Base-by-base conservation (phyloP, 106 monocot species). In the Platanthera zijinensis region DNA sequence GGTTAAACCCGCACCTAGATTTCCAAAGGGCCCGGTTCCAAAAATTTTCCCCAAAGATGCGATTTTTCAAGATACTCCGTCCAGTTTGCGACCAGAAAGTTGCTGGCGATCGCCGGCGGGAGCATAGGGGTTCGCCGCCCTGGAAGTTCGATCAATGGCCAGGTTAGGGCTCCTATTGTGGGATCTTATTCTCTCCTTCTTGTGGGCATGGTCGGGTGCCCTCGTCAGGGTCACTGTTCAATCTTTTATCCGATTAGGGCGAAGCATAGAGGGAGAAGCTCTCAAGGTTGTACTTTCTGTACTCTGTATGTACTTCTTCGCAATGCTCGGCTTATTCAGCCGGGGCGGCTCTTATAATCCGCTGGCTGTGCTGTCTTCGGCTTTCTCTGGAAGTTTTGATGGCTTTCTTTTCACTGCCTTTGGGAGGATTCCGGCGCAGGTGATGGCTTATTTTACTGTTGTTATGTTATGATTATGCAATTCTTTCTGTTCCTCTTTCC, bases 401-500 rank as follows among this genome's bases (percentile, higher is more conserved):
- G 78, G 67, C 7, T 90, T 94, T 74, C 72, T 94, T 15, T 84
- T 94, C 83, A 79, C 84, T 6, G 77, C 86, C 11, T 80, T 99
- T 14, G 89, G 72, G 1, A 78, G 99, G 54, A 92, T 99, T 15
- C 99, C 99, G 15, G 73, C 85, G 63, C 99, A 99, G 92, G 99
- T 92, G 18, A n/a, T 49, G 3, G n/a, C 13, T 0, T 61, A 63
- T 17, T 69, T 2, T 13, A 51, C 11, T 6, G 1, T 15, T 22
- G 4, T 30, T 67, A 67, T 7, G 59, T 7, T 61, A 61, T 61
- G 8, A 21, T 32, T 30, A 66, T 66, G 66, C 25, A 32, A 1
- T 66, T 66, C 30, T 62, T 66, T 66, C 30, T 30, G 11, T 66
- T 66, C 30, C 32, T 66, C 13, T 2, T 30, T 66, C 30, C 32